Base-by-base conservation (phyloP, 148 eudicot species). In the Persicaria tinctoria region DNA sequence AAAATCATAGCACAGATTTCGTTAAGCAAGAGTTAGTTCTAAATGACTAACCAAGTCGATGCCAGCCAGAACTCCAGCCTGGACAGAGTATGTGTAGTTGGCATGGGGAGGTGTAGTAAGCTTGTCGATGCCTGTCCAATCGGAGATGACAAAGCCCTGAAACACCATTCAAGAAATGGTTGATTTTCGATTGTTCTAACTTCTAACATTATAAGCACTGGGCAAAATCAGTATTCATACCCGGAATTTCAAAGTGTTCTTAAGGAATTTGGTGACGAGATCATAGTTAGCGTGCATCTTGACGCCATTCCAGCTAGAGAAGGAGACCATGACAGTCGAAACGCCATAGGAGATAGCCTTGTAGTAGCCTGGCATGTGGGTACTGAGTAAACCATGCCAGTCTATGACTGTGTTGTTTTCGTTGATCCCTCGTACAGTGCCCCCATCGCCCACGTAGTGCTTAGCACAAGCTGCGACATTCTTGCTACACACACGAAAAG, bases 81-180 rank as follows among this genome's bases (percentile, higher is more conserved):
- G 75, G 73, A 93, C 77, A 46, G 96, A 93, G 74, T 82, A 85
- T 1, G 90, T 74, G 75, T 93, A 93, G 84, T 93, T 90, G 13
- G 89, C 88, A 75, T 87, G 88, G 16, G 84, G 75, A 51, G 96
- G 96, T 51, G 89, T 68, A 9, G 97, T 93, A 16, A 90, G 83
- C 82, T 79, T 85, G 81, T 90, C 93, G 27, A 93, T 73, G 0
- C 97, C 97, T 59, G 78, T 77, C 86, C 86, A 86, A 78, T 93
- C 97, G 27, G 97, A 86, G 81, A 90, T 93, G 59, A 93, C 96
- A 80, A 93, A 93, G 51, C 97, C 97, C 96, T 93, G 89, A 46
- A 46, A 17, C 53, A 18, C 76, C 20, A 44, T 13, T 20, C 41
- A 44, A 14, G 48, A 38, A 54, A 41, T 18, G 66, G 6, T 64